A percentile compares a stretch with the other conserved stretches of the same genome.
Conservation (phyloP, 345 rosid species). For the Lumnitzera littorea region DNA sequence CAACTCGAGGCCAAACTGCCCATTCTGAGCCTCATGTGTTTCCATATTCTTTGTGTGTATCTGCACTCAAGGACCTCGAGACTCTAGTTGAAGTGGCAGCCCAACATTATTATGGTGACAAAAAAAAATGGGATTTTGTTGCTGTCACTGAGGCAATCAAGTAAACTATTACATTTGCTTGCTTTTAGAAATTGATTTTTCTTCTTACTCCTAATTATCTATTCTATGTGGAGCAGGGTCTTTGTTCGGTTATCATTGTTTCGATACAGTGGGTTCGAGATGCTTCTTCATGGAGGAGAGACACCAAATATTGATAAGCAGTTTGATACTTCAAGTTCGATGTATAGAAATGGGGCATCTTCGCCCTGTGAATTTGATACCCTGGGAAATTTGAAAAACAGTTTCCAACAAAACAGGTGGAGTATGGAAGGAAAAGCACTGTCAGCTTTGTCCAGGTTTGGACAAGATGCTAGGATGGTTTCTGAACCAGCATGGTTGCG, state of each 20-base stretch:
- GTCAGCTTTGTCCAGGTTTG: conserved; percentile 68
- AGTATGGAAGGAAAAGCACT: conserved; percentile 75
- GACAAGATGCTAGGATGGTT: conserved; percentile 62
- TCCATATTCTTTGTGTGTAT: conserved; percentile 68
- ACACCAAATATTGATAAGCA: conserved; percentile 52
- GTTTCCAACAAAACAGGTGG: conserved; percentile 35
- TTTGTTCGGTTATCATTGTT: conserved; percentile 62
- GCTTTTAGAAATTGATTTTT: neutral
- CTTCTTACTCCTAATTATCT: conserved; percentile 7
- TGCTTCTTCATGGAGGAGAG: conserved; percentile 93
- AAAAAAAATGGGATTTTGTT: conserved; percentile 82
- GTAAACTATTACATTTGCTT: conserved; percentile 30
- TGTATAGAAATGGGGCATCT: conserved; percentile 17
- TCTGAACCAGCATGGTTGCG: conserved; percentile 45
- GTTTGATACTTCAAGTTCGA: conserved; percentile 26
- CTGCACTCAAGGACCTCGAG: conserved; percentile 77
- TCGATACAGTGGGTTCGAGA: conserved; percentile 67
- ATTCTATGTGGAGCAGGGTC: conserved; percentile 42
- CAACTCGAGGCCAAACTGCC: conserved; percentile 28
- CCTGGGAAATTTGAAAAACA: conserved; percentile 20
- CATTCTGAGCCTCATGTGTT: conserved; percentile 35
- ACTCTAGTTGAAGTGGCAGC: conserved; percentile 86
- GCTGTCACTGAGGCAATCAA: conserved; percentile 73
- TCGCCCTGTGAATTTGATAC: conserved; percentile 17
- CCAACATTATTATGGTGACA: conserved; percentile 66